Base-by-base conservation (phyloP, 1,284 basidiomycete species). In the Pseudozyma pruni region DNA sequence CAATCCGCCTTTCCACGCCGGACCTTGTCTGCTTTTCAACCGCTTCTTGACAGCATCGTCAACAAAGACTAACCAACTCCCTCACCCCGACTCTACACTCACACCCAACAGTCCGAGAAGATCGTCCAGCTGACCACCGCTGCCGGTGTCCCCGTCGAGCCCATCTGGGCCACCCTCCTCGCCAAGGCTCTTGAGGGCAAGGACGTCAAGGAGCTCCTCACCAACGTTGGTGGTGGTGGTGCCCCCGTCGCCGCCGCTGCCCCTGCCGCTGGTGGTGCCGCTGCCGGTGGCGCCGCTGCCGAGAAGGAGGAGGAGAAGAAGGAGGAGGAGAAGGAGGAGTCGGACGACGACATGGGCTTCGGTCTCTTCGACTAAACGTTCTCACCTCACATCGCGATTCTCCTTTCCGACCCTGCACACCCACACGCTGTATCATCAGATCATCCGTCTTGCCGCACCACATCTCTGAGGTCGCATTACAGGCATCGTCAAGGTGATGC, bases 171-270 rank as follows among this genome's bases (percentile, higher is more conserved):
- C 66, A 86, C 90, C 44, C 90, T 98, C 79, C 90, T 98, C 82
- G 91, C 95, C 77, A 98, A 98, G 86, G 94, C 95, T 34, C 90
- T 98, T 53, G 94, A 96, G 86, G 94, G 94, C 81, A 97, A 96
- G 88, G 89, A 98, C 85, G 88, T 98, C 82, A 97, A 94, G 86
- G 93, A 95, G 52, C 87, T 98, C 73, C 88, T 97, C 64, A 91
- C 91, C 74, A 94, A 93, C 86, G 90, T 95, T 73, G 91, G 92
- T 79, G 90, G 91, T 75, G 91, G 91, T 80, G 93, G 74, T 44
- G 87, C 75, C 35, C 69, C 72, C 33, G 84, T 87, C 42, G 85
- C 85, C 41, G 83, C 79, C 53, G 86, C 84, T 56, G 84, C 81
- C 66, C 84, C 83, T 47, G 89, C 85, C 57, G 90, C 85, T 74